phyloP scores from a whole-genome alignment of 371 early-diverging fungal genomes.

The Zopfochytrium polystomum region DNA sequence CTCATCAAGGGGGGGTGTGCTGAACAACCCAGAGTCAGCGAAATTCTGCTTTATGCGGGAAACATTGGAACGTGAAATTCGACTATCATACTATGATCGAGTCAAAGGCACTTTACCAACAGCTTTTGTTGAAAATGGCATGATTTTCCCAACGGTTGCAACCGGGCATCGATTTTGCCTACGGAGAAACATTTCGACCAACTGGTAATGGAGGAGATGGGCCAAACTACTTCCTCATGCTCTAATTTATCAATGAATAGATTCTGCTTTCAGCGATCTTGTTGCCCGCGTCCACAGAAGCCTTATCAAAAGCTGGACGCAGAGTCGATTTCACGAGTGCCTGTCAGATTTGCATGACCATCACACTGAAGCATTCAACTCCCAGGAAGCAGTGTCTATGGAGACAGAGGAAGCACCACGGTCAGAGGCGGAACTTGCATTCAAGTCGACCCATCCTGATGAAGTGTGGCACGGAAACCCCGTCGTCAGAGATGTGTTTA shows the following conservation, averaged over 20 bases:
- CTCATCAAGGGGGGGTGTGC: conserved; percentile 26
- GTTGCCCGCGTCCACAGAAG: conserved; percentile 3
- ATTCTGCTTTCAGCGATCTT: conserved; percentile 3
- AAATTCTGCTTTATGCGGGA: conserved; percentile 69
- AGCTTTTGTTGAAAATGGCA: conserved; percentile 40
- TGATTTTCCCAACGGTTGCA: conserved; percentile 59
- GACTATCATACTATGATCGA: conserved; percentile 84
- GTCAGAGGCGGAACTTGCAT: too few relatives aligned
- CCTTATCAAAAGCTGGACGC: conserved; percentile 7
- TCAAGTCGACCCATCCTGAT: conserved; percentile 2
- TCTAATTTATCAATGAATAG: conserved; percentile 3
- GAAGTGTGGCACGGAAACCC: conserved; percentile 17
- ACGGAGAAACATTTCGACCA: conserved; percentile 29
- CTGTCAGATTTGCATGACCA: conserved; percentile 4
- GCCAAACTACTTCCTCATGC: neutral
- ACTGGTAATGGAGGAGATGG: neutral
- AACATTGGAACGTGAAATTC: conserved; percentile 63
- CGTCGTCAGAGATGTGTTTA: conserved; percentile 59
- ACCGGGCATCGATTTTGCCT: conserved; percentile 70
- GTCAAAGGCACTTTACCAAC: conserved; percentile 75
- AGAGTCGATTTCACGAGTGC: neutral
- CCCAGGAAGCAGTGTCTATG: conserved; percentile 2
- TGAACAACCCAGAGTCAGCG: conserved; percentile 29
- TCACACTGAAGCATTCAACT: neutral
- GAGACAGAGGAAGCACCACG: too few relatives aligned